These are phyloP conservation scores for Solanum acaule DNA, from an alignment of 257 asterid genomes.

Conservation along the genomic window DNA sequence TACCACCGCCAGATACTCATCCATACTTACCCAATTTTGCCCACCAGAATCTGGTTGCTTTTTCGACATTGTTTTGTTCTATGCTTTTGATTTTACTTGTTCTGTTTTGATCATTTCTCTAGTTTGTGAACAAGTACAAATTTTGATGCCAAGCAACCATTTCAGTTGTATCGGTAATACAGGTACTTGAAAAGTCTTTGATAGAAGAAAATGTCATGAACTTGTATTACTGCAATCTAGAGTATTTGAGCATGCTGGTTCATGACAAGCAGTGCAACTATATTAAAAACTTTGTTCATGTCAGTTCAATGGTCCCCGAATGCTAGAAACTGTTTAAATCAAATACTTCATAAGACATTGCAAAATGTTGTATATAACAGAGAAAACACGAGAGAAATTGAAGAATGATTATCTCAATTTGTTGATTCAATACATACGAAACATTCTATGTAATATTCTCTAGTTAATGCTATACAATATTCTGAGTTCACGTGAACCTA, in stretches of 20 bases:
- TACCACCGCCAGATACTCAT: slow-evolving; percentile 73
- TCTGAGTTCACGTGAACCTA: background rate
- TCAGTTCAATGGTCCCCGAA: background rate
- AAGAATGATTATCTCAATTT: background rate
- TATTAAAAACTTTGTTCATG: background rate
- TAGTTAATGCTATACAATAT: background rate
- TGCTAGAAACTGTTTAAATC: background rate
- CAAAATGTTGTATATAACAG: background rate
- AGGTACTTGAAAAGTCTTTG: background rate
- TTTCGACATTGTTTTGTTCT: slow-evolving; percentile 14
- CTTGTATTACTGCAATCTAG: background rate
- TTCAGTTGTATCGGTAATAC: background rate
- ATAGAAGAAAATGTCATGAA: background rate
- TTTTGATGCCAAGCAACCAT: slow-evolving; percentile 10
- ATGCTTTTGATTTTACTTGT: slow-evolving; percentile 17
- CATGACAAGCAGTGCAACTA: background rate
- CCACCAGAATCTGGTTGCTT: slow-evolving; percentile 14
- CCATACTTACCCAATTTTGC: slow-evolving; percentile 71
- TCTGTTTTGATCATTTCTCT: slow-evolving; percentile 22
- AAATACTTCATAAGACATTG: background rate
- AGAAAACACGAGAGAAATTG: background rate
- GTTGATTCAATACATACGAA: background rate
- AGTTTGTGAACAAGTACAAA: slow-evolving; percentile 8
- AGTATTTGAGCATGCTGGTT: background rate
- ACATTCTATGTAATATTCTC: background rate